Evolutionary conservation across 768 basidiomycete species (phyloP), one percentile per base, ranked within the genome.

Genomic region (Kwoniella heveanensis): DNA sequence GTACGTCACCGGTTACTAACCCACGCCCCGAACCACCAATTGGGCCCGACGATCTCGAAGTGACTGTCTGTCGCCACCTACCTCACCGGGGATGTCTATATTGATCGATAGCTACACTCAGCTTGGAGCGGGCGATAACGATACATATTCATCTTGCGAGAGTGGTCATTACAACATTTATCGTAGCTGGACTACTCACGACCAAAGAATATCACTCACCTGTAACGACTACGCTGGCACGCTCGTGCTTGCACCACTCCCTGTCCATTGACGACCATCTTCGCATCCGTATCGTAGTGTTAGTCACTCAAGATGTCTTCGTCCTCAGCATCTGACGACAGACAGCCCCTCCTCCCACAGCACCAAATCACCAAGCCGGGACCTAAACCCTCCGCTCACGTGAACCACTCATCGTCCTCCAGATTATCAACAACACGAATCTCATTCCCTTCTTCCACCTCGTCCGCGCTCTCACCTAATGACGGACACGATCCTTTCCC

Each of bases 391-490:
- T n/a, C n/a, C n/a, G n/a, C 49, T 26, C 58, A 60, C 27, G 50
- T 60, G 9, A 60, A 60, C 17, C 67, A 63, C 39, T 64, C 64
- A 15, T 54, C 58, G 4, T 60, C 66, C 15, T 61, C 65, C 24
- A 53, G 70, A 2, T 58, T 76, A 26, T 70, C 71, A 19, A 58
- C 62, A 0, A 53, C 69, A 51, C 51, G 62, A 19, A 72, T 76
- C 49, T 71, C 71, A 9, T 76, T 76, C 54, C 74, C 74, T 12
- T 68, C 71, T 9, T 70, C 71, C 21, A 67, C 70, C 10, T 54
- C 64, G 27, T 65, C 71, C 1, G 62, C 70, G 1, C 50, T 67
- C 1, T 13, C 49, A 50, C n/a, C 39, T n/a, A 27, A 21, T 21
- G 64, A 53, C 10, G 57, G 54, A 17, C 58, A 60, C 44, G 51